Conservation (phyloP, 176 grass and related monocot species). For the Ensete glaucum region DNA sequence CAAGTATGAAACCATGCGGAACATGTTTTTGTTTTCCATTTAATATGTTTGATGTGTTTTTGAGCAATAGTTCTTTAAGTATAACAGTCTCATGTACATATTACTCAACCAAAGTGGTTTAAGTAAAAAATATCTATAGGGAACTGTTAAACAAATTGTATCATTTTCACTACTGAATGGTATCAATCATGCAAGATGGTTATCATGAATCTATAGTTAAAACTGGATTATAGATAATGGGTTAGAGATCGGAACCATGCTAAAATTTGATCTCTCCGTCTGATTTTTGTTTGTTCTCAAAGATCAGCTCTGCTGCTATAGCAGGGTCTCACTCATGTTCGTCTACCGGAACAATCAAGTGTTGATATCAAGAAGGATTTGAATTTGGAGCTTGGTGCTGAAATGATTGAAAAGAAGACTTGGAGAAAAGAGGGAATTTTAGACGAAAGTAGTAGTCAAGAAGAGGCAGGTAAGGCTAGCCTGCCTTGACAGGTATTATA, state of each 20-base stretch:
- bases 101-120: neutral
- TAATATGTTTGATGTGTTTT: neutral
- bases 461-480: neutral
- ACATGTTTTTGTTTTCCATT: neutral
- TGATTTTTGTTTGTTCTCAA: neutral
- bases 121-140: neutral
- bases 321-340: no score
- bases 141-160: neutral
- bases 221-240: neutral
- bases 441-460: neutral
- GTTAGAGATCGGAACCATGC: neutral
- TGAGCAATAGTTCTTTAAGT: neutral
- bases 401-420: neutral
- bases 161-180: neutral
- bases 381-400: no score
- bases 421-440: neutral
- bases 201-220: neutral
- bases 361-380: no score
- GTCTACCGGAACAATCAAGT: no score
- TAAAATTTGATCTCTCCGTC: neutral
- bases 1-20: neutral
- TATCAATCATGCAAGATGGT: neutral
- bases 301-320: neutral
- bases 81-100: neutral
- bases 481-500: neutral